Conservation (phyloP, 2,329 filamentous ascomycete species). For the Lasiodiplodia hormozganensis region DNA sequence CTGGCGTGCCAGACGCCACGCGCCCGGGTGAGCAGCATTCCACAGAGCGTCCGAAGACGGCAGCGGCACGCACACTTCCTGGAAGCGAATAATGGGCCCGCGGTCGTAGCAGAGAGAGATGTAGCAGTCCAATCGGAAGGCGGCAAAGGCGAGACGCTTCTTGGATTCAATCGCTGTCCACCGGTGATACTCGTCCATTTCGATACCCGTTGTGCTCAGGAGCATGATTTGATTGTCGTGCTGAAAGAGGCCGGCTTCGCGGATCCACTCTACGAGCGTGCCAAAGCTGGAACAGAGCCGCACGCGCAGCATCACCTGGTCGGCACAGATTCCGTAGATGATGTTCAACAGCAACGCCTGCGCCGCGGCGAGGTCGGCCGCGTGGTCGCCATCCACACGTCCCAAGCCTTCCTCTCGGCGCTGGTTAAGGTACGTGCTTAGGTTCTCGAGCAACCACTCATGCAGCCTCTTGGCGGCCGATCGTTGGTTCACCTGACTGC, state of each 20-base stretch:
- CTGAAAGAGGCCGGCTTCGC: slow-evolving; percentile 17
- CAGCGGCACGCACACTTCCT: slow-evolving; percentile 58
- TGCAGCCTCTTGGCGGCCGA: background rate
- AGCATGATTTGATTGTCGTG: background rate
- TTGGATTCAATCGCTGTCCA: background rate
- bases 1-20: background rate
- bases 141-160: background rate
- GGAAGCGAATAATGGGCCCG: slow-evolving; percentile 41
- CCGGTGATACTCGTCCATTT: background rate
- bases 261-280: slow-evolving; percentile 11
- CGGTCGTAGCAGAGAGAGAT: slow-evolving; percentile 17
- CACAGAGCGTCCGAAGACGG: slow-evolving; percentile 47
- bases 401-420: background rate
- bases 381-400: background rate
- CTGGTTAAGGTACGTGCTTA: slow-evolving; percentile 1
- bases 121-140: background rate
- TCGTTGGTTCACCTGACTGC: background rate
- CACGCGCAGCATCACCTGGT: slow-evolving; percentile 1
- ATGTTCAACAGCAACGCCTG: slow-evolving; percentile 8
- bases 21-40: background rate
- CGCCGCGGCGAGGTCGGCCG: background rate
- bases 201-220: background rate
- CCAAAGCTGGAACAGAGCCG: background rate
- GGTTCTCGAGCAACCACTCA: slow-evolving; percentile 2
- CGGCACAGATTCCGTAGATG: slow-evolving; percentile 7